These are phyloP conservation scores for Scedosporium apiospermum DNA, from an alignment of 2,329 filamentous ascomycete genomes.

Conservation along the genomic window DNA sequence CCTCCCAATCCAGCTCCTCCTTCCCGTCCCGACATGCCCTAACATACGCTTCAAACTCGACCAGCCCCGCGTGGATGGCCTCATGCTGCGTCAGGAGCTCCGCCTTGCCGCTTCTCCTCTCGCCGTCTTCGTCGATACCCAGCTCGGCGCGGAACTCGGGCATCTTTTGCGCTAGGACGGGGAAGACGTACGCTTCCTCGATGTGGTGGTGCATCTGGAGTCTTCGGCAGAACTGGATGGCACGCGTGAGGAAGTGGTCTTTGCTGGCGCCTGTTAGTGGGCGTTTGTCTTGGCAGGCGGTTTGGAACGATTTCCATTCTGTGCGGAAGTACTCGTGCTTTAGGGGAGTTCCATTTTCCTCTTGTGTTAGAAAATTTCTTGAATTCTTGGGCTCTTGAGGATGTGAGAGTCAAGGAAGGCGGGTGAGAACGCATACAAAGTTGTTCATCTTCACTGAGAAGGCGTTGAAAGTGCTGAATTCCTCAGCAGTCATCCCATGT, in stretches of 20 bases:
- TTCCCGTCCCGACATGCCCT: conserved; percentile 37
- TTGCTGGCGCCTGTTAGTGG: conserved; percentile 57
- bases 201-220: conserved; percentile 74
- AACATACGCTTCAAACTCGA: conserved; percentile 57
- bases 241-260: conserved; percentile 52
- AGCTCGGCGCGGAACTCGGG: conserved; percentile 53
- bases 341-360: background rate
- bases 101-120: conserved; percentile 19
- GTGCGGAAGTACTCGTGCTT: conserved; percentile 70
- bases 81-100: conserved; percentile 66
- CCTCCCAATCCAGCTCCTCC: conserved; percentile 50
- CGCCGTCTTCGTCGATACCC: conserved; percentile 11
- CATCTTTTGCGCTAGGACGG: conserved; percentile 67
- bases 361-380: background rate
- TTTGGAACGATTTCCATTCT: conserved; percentile 63
- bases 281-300: conserved; percentile 48
- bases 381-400: background rate
- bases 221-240: conserved; percentile 58
- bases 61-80: conserved; percentile 69
- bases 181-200: conserved; percentile 76
- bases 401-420: background rate
- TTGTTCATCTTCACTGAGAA: conserved; percentile 7
- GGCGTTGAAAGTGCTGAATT: conserved; percentile 5
- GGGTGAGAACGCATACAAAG: conserved; percentile 3
- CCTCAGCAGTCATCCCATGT: conserved; percentile 4